A percentile compares a stretch with the other conserved stretches of the same genome.
phyloP scores from a whole-genome alignment of 176 grass and related monocot genomes.

The Avena atlantica region DNA sequence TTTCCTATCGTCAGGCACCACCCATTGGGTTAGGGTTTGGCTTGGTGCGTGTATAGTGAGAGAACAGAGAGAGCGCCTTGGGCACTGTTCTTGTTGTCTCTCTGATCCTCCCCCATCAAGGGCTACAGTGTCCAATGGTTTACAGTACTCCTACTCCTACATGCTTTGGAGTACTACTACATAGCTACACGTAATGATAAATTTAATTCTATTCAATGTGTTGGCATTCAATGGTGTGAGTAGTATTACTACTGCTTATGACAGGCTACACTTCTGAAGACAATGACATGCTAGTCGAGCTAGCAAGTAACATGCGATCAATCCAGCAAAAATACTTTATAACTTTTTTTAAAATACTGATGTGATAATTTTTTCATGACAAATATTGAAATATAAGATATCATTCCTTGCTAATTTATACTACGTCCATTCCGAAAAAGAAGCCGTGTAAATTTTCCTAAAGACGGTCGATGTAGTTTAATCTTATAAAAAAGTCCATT shows the following conservation, averaged over 20 bases:
- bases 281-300: too few species aligned
- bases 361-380: too few species aligned
- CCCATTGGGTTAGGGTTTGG: background rate
- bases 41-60: background rate
- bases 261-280: too few species aligned
- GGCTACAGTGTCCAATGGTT: background rate
- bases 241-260: background rate
- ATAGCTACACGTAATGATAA: background rate
- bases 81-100: slow-evolving; percentile 17
- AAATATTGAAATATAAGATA: too few species aligned
- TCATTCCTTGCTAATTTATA: too few species aligned
- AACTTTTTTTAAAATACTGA: too few species aligned
- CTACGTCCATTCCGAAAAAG: too few species aligned
- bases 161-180: background rate
- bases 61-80: background rate
- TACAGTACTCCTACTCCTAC: background rate
- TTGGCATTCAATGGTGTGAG: background rate
- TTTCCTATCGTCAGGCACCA: slow-evolving; percentile 50
- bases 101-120: slow-evolving; percentile 24
- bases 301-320: too few species aligned
- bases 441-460: too few species aligned
- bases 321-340: too few species aligned
- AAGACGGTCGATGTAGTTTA: too few species aligned
- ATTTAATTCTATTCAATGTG: slow-evolving; percentile 39
- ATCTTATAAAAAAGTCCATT: too few species aligned